Evolutionary conservation across 129 eudicot species (phyloP), one percentile per base, ranked within the genome.

Genomic region (Cynara cardunculus): DNA sequence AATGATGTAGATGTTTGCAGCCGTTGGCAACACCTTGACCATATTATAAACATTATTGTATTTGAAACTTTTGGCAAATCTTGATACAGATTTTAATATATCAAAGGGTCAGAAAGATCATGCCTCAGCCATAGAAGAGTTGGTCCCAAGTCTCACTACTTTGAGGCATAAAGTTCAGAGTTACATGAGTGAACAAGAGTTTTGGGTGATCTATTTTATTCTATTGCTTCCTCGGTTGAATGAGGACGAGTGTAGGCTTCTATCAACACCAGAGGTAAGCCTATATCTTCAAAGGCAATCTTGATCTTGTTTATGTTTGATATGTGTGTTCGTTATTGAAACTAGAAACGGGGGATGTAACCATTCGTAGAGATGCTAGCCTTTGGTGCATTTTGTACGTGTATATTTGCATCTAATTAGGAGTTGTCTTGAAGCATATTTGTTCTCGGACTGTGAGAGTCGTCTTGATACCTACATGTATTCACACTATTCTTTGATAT

Each of bases 161-260:
- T 78, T 93, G 83, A 89, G 84, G 89, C 89, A 73, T 84, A 82
- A 66, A 46, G 56, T 85, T 81, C 65, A 83, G 65, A 83, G 78
- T 78, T 24, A 77, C 69, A 31, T 89, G 68, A 88, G 82, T 73
- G 86, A 86, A 37, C 87, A 86, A 64, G 81, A 81, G 62, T 93
- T 93, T 74, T 93, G 98, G 98, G 87, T 87, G 86, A 86, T 91
- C 70, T 93, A 93, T 81, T 93, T 93, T 31, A 84, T 87, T 37
- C 76, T 93, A 46, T 84, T 93, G 86, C 86, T 89, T 77, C 96
- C 98, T 49, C 76, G 91, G 67, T 85, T 93, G 83, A 80, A 87
- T 83, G 92, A 83, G 77, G 82, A 85, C 67, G 91, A 85, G 44
- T 39, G 28, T 71, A 64, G 65, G 82, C 92, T 83, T 71, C 82